Base-by-base conservation (phyloP, 129 eudicot species). In the Artemisia argyi region DNA sequence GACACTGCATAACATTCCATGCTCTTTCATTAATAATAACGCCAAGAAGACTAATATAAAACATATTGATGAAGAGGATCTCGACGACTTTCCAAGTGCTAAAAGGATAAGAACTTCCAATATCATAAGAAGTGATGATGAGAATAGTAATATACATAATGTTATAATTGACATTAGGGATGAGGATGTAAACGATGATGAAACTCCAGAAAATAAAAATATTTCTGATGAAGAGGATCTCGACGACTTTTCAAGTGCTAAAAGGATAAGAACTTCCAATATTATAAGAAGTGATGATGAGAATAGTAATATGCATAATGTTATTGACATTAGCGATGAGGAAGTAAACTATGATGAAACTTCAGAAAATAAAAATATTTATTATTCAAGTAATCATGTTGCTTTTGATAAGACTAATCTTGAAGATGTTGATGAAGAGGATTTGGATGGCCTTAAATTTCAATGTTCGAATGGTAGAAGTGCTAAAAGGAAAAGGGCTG, bases 291-390 rank as follows among this genome's bases (percentile, higher is more conserved):
- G 8, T 35, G 44, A 32, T 5, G 26, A 24, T 24, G 26, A 24
- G 26, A 24, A 24, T 24, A 24, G 26, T 24, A 24, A 24, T 24
- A 24, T 24, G 1, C 26, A 24, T 24, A 24, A 24, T 39, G 51
- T 81, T 17, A 86, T 84, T 53, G 80, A 78, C 10, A 71, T 81
- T 5, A 76, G 79, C 78, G 96, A 86, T 76, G 77, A 85, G 22
- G 87, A 88, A 52, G 66, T 7, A 6, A 17, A 22, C 61, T 9
- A 55, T 55, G 61, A 55, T 16, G 26, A 55, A 3, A 18, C 11
- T 55, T 28, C 11, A 55, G 20, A 55, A 55, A 3, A 7, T 55
- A 55, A 55, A 7, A 55, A 8, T 11, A 16, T 19, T 18, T 55
- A n/a, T n/a, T 18, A 55, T 55, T 19, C 17, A 17, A 18, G 20